Conservation (phyloP, 2,329 filamentous ascomycete species). For the Aspergillus floridensis region DNA sequence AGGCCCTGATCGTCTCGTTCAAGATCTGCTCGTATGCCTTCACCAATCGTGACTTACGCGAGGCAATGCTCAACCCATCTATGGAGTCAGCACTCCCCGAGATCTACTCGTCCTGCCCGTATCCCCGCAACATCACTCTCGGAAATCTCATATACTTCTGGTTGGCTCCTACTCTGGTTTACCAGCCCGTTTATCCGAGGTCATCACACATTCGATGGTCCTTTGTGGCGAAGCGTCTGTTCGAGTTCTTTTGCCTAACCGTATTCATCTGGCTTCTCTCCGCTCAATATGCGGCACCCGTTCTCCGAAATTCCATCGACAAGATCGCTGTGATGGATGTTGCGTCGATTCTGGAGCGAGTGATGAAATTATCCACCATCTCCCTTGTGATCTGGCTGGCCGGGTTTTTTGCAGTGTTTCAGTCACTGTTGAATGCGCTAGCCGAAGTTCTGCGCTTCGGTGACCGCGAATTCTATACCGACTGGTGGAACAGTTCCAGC, state of each 20-base stretch:
- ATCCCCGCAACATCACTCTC: conserved; percentile 87
- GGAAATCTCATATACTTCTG: conserved; percentile 91
- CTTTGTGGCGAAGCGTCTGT: conserved; percentile 79
- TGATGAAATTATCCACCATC: conserved; percentile 94
- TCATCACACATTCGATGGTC: conserved; percentile 77
- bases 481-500: conserved; percentile 95
- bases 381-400: conserved; percentile 95
- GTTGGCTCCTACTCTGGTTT: conserved; percentile 95
- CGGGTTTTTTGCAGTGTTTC: conserved; percentile 95
- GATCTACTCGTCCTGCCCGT: conserved; percentile 78
- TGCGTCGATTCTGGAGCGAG: conserved; percentile 76
- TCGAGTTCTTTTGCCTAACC: conserved; percentile 72
- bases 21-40: conserved; percentile 96
- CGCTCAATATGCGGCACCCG: conserved; percentile 89
- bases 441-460: conserved; percentile 88
- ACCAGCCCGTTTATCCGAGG: conserved; percentile 93
- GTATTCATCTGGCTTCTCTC: conserved; percentile 94
- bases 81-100: conserved; percentile 68
- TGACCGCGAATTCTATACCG: conserved; percentile 90
- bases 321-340: conserved; percentile 81
- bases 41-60: conserved; percentile 91
- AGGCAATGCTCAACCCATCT: conserved; percentile 81
- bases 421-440: conserved; percentile 84
- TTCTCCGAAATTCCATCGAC: conserved; percentile 83
- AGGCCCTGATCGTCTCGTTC: conserved; percentile 92